These are phyloP conservation scores for Aspergillus pseudoglaucus DNA, from an alignment of 2,329 filamentous ascomycete species.

Conservation along the genomic window DNA sequence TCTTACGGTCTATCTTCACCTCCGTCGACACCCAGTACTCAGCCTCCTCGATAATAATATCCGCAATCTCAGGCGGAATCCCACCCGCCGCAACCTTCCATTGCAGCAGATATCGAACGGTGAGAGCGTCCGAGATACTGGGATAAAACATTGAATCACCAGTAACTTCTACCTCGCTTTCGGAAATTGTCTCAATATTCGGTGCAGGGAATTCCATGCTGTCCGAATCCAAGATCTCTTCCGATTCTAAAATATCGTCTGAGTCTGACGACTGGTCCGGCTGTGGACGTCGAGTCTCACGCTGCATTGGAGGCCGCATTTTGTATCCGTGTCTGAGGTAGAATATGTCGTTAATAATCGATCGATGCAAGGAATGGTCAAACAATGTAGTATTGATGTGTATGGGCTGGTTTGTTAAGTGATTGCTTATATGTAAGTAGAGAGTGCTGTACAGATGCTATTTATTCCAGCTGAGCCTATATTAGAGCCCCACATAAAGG, in stretches of 20 bases:
- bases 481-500: not conserved
- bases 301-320: no score
- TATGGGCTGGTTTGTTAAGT: no score
- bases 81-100: slow-evolving; percentile 18
- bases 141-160: slow-evolving; percentile 28
- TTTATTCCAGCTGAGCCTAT: not conserved
- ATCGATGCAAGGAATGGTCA: no score
- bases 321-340: no score
- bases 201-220: no score
- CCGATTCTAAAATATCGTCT: no score
- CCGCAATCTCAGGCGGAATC: slow-evolving; percentile 32
- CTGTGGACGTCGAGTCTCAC: no score
- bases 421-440: not conserved
- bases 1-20: slow-evolving; percentile 12
- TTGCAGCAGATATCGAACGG: slow-evolving; percentile 25
- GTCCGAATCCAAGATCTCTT: no score
- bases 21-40: slow-evolving; percentile 29
- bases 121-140: slow-evolving; percentile 25
- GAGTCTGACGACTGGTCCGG: no score
- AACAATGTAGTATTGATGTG: no score
- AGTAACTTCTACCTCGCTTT: not conserved
- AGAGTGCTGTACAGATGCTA: not conserved
- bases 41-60: slow-evolving; percentile 34
- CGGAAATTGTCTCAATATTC: not conserved
- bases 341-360: no score